These are phyloP conservation scores for Zychaea mexicana DNA, from an alignment of 371 early-diverging fungal species.

Conservation along the genomic window DNA sequence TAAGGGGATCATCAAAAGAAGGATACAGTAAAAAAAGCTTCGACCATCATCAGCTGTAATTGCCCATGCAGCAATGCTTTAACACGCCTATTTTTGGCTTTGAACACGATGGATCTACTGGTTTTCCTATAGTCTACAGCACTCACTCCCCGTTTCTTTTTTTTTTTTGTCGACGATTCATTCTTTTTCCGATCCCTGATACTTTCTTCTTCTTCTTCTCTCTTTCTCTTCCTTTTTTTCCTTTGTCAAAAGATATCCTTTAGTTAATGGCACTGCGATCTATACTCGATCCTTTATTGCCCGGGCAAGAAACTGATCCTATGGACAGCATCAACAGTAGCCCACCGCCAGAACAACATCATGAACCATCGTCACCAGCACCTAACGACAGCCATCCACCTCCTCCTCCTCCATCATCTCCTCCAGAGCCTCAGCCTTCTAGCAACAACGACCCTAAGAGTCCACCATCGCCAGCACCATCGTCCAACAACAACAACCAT, in stretches of 20 bases:
- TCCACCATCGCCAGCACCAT: neutral
- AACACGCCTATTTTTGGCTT: conserved; percentile 7
- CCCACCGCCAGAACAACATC: neutral
- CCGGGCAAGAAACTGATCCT: neutral
- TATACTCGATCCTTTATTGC: neutral
- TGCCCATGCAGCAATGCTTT: too few relatives aligned
- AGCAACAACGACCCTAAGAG: neutral
- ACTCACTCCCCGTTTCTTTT: neutral
- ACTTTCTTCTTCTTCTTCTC: neutral
- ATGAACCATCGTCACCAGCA: conserved; percentile 3
- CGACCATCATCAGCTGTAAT: too few relatives aligned
- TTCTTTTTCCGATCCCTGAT: too few relatives aligned
- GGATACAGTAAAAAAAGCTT: neutral
- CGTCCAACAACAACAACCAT: neutral
- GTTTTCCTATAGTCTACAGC: too few relatives aligned
- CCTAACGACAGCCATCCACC: neutral
- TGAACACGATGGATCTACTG: conserved; percentile 2
- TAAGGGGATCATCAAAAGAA: too few relatives aligned
- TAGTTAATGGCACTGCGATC: neutral
- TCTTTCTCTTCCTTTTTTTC: neutral
- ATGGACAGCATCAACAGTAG: neutral
- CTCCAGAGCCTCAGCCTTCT: neutral
- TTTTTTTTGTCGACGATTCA: neutral
- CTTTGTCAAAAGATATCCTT: neutral
- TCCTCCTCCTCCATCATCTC: neutral